Percentiles rank a stretch among this genome's conserved stretches.
Conservation (phyloP, 176 grass and related monocot genomes). For the Eragrostis nindensis region DNA sequence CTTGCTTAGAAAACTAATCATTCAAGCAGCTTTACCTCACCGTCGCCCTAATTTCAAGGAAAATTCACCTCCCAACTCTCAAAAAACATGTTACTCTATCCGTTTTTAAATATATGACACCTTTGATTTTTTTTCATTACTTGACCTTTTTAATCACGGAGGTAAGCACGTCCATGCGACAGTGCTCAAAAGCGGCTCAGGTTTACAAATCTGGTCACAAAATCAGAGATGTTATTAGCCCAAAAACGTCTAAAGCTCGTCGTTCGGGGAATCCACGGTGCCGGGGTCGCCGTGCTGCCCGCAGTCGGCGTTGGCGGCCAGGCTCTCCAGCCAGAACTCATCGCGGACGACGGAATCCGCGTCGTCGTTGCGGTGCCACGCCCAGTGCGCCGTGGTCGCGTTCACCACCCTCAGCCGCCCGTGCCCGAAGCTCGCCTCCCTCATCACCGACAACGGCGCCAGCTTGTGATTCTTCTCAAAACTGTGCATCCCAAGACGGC, state of each 20-base stretch:
- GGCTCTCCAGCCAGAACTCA: conserved; percentile 74
- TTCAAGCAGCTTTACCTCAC: too few relatives aligned
- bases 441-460: conserved; percentile 56
- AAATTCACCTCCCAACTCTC: too few relatives aligned
- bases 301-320: conserved; percentile 46
- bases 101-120: too few relatives aligned
- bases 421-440: conserved; percentile 92
- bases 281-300: not conserved
- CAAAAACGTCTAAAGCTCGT: conserved; percentile 49
- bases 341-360: conserved; percentile 60
- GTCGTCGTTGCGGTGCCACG: conserved; percentile 96
- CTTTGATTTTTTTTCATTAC: too few relatives aligned
- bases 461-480: conserved; percentile 74
- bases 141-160: too few relatives aligned
- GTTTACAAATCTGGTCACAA: not conserved
- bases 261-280: not conserved
- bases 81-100: too few relatives aligned
- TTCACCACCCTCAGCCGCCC: conserved; percentile 73
- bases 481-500: conserved; percentile 11
- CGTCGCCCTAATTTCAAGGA: too few relatives aligned
- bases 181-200: not conserved
- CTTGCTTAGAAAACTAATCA: too few relatives aligned
- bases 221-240: not conserved
- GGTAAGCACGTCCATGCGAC: not conserved
- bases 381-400: conserved; percentile 71